Percentiles rank a stretch among this genome's conserved stretches.
Evolutionary conservation across 1,139 yeast genomes (phyloP).

Genomic region (Ogataea hybrid): DNA sequence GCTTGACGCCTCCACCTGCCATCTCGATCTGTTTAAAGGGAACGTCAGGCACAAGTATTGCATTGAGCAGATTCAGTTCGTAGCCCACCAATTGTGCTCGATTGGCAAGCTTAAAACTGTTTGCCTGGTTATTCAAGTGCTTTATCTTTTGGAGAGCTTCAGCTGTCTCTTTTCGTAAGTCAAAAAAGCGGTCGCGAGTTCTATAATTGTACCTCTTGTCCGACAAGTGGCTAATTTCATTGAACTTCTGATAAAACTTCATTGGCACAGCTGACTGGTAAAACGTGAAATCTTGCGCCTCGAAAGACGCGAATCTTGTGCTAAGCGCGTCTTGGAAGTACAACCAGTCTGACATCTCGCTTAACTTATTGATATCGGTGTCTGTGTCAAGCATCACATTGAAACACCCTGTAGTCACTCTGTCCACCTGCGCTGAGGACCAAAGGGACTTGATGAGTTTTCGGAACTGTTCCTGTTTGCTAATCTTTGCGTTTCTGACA

Average conservation of each 20-base stretch:
- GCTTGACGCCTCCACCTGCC: conserved; percentile 21
- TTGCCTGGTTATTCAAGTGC: background rate
- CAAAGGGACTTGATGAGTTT: conserved; percentile 46
- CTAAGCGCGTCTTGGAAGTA: conserved; percentile 58
- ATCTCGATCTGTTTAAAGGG: conserved; percentile 29
- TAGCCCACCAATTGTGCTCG: conserved; percentile 21
- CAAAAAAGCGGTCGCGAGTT: conserved; percentile 43
- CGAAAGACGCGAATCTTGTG: conserved; percentile 29
- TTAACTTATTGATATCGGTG: conserved; percentile 59
- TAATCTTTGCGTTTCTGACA: conserved; percentile 45
- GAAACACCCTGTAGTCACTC: conserved; percentile 72
- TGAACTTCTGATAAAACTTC: conserved; percentile 64
- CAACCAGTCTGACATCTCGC: conserved; percentile 73
- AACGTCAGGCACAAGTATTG: conserved; percentile 42
- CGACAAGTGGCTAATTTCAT: conserved; percentile 49
- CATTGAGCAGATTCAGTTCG: conserved; percentile 47
- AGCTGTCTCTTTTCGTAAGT: conserved; percentile 24
- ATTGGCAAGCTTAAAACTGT: conserved; percentile 8
- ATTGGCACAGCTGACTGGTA: conserved; percentile 60
- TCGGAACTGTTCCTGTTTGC: conserved; percentile 48
- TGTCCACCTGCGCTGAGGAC: conserved; percentile 51
- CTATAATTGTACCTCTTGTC: conserved; percentile 35
- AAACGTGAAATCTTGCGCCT: conserved; percentile 47
- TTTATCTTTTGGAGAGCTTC: conserved; percentile 19
- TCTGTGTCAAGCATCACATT: conserved; percentile 62